Evolutionary conservation across 1,284 basidiomycete species (phyloP).

Genomic region (Boletus semigastroideus): DNA sequence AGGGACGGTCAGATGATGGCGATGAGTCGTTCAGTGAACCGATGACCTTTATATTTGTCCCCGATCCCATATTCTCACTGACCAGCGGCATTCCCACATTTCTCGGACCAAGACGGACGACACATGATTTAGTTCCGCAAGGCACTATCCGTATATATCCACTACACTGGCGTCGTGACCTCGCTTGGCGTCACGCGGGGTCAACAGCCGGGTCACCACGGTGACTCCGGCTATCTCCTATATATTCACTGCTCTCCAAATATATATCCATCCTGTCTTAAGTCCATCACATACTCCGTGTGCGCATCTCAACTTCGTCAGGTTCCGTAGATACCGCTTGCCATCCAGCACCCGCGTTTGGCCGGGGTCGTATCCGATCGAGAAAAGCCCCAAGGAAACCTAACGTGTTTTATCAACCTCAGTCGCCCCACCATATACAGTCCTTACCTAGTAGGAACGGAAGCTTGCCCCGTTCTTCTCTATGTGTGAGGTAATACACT

Average conservation of each 20-base stretch:
- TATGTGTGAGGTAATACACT: slow-evolving; percentile 80
- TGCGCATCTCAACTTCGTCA: slow-evolving; percentile 63
- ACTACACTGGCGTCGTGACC: too few relatives aligned
- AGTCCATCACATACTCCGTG: slow-evolving; percentile 14
- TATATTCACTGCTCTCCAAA: not conserved
- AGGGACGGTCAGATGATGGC: not conserved
- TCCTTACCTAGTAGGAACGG: slow-evolving; percentile 49
- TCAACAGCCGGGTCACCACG: too few relatives aligned
- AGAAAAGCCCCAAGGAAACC: slow-evolving; percentile 45
- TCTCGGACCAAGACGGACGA: too few relatives aligned
- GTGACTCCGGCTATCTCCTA: too few relatives aligned
- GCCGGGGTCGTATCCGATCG: slow-evolving; percentile 49
- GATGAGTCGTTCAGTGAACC: not conserved
- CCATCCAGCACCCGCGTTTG: slow-evolving; percentile 62
- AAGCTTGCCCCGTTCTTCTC: slow-evolving; percentile 42
- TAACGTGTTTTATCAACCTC: slow-evolving; percentile 17
- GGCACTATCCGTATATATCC: not conserved
- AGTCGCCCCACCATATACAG: too few relatives aligned
- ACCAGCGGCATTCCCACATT: too few relatives aligned
- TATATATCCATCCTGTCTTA: not conserved
- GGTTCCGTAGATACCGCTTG: slow-evolving; percentile 71
- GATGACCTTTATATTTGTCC: slow-evolving; percentile 9
- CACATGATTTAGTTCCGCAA: too few relatives aligned
- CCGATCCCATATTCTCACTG: too few relatives aligned
- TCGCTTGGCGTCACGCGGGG: too few relatives aligned